These are phyloP conservation scores for Incumbomyces delicatus DNA, from an alignment of 2,329 filamentous ascomycete species.

Conservation along the genomic window DNA sequence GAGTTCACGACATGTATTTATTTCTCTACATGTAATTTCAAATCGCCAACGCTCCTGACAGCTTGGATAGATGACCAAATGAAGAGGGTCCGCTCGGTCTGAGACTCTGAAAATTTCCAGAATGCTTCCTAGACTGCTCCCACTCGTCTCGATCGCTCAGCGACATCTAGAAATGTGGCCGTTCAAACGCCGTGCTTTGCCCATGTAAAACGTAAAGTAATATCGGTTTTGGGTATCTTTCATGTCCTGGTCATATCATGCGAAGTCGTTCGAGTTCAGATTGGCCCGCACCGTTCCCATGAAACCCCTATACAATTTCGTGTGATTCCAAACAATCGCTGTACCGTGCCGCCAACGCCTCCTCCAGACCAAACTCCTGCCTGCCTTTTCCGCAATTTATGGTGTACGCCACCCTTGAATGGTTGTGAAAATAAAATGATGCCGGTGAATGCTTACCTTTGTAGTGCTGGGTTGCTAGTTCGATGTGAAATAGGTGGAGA, in stretches of 20 bases:
- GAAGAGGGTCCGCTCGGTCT: background rate
- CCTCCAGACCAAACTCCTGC: background rate
- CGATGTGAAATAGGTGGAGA: conserved; percentile 18
- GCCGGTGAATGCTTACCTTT: background rate
- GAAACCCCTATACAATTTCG: conserved; percentile 4
- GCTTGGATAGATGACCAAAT: background rate
- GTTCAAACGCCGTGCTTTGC: background rate
- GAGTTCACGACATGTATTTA: background rate
- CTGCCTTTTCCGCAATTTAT: background rate
- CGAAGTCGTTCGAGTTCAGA: background rate
- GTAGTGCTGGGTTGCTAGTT: conserved; percentile 9
- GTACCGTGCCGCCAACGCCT: background rate
- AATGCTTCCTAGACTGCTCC: background rate
- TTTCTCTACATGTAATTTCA: background rate
- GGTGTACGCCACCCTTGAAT: background rate
- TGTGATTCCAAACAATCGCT: background rate
- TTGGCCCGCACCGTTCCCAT: background rate
- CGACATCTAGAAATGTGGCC: background rate
- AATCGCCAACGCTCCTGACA: background rate
- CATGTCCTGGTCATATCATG: conserved; percentile 1
- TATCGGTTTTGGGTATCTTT: conserved; percentile 3
- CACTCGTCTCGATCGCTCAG: background rate
- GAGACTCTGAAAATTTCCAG: background rate
- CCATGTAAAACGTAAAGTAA: background rate
- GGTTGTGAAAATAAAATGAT: background rate